Percentiles rank a stretch among this genome's conserved stretches.
These are phyloP conservation scores for Pythium insidiosum DNA, from an alignment of 352 stramenopile genomes.

Conservation along the genomic window DNA sequence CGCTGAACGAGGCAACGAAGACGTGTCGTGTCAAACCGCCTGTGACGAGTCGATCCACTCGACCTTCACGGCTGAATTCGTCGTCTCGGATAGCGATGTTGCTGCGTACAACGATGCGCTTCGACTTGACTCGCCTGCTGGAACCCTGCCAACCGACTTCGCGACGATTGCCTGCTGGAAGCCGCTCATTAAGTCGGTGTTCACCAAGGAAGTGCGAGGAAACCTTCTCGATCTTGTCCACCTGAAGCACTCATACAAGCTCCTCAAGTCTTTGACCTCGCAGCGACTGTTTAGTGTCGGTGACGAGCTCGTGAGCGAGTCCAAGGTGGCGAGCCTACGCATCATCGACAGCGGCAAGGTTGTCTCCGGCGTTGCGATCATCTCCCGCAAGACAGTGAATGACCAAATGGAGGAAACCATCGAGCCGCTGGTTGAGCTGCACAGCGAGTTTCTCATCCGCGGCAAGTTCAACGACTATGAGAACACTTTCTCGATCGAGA, in stretches of 20 bases:
- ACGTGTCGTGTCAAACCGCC: conserved; percentile 42
- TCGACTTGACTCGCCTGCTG: conserved; percentile 21
- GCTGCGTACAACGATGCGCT: conserved; percentile 52
- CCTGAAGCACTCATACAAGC: conserved; percentile 79
- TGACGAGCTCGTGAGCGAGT: conserved; percentile 65
- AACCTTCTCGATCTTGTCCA: conserved; percentile 82
- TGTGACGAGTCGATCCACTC: conserved; percentile 52
- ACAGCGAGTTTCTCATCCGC: conserved; percentile 82
- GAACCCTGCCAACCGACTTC: conserved; percentile 55
- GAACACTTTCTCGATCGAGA: conserved; percentile 58
- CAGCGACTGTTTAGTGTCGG: conserved; percentile 41
- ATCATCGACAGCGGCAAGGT: conserved; percentile 81
- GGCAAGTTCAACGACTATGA: conserved; percentile 70
- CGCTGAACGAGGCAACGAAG: conserved; percentile 45
- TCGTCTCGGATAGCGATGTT: conserved; percentile 46
- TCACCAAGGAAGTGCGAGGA: conserved; percentile 71
- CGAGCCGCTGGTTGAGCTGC: conserved; percentile 64
- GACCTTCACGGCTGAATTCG: conserved; percentile 57
- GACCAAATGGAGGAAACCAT: conserved; percentile 43
- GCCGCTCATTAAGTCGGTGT: conserved; percentile 75
- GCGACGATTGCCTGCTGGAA: conserved; percentile 76
- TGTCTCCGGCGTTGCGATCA: conserved; percentile 55
- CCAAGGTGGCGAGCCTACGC: conserved; percentile 57
- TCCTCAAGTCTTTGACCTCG: conserved; percentile 24
- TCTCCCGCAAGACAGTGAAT: conserved; percentile 51